Conservation (phyloP, 371 early-diverging fungal species). For the Mucor plumbeus region DNA sequence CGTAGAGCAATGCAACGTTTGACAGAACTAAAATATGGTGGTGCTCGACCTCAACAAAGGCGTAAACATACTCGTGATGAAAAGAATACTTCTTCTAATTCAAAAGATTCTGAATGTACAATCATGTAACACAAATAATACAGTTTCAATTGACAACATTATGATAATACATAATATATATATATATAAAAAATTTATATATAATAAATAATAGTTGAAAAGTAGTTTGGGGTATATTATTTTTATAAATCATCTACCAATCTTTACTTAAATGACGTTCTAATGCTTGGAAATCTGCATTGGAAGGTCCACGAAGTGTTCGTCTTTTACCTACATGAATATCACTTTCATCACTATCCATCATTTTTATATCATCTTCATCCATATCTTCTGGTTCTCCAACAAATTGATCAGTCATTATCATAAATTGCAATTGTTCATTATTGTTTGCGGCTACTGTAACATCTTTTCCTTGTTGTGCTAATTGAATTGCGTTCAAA, state of each 20-base stretch:
- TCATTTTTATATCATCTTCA: conserved; percentile 32
- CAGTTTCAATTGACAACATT: background rate
- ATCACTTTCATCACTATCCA: conserved; percentile 30
- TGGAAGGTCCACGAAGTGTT: conserved; percentile 24
- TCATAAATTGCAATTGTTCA: conserved; percentile 13
- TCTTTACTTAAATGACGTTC: conserved; percentile 35
- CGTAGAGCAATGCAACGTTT: conserved; percentile 75
- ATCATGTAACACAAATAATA: conserved; percentile 39
- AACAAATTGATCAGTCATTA: conserved; percentile 27
- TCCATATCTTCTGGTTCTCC: conserved; percentile 43
- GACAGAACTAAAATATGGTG: conserved; percentile 72
- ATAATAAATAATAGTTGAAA: background rate
- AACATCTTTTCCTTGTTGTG: conserved; percentile 37
- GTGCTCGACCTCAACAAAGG: conserved; percentile 42
- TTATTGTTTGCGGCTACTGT: conserved; percentile 12
- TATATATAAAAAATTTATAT: too few relatives aligned
- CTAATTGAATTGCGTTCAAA: conserved; percentile 39
- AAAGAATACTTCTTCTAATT: conserved; percentile 24
- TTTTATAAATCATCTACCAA: conserved; percentile 17
- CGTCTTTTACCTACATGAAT: conserved; percentile 28
- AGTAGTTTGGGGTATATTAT: background rate
- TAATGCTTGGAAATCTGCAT: conserved; percentile 25
- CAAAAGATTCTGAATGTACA: conserved; percentile 49
- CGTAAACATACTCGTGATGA: conserved; percentile 42
- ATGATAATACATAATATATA: background rate